These are phyloP conservation scores for Nakataea oryzae DNA, from an alignment of 2,329 filamentous ascomycete genomes.

Conservation along the genomic window DNA sequence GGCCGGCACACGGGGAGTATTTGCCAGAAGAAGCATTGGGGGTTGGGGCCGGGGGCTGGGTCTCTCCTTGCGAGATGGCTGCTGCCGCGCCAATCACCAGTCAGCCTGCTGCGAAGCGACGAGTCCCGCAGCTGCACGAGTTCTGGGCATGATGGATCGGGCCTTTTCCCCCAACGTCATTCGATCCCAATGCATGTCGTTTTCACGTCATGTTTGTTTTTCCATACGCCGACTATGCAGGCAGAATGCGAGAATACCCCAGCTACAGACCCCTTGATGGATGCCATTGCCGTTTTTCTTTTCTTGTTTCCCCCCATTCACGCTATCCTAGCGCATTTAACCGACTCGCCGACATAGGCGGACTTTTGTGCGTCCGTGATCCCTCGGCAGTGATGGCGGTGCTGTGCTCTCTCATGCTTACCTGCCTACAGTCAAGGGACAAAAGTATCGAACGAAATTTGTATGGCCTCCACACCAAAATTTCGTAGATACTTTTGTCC, in stretches of 20 bases:
- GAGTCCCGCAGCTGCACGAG: neutral
- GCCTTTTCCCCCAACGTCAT: neutral
- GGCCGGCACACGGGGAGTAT: neutral
- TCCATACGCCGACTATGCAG: neutral
- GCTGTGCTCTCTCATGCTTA: too few relatives aligned
- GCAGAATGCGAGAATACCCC: too few relatives aligned
- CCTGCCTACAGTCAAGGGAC: too few relatives aligned
- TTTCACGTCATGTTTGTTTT: neutral
- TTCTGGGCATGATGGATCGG: neutral
- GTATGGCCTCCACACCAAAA: too few relatives aligned
- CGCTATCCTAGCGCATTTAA: neutral
- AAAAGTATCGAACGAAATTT: too few relatives aligned
- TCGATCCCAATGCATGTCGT: too few relatives aligned
- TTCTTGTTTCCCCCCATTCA: neutral
- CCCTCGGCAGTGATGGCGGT: neutral
- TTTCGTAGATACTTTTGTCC: too few relatives aligned
- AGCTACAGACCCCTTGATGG: too few relatives aligned
- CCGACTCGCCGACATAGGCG: neutral
- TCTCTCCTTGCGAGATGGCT: neutral
- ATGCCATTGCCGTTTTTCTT: too few relatives aligned
- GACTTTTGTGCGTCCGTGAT: neutral
- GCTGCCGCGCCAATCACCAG: neutral
- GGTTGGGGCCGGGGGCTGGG: neutral
- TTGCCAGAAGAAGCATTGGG: neutral
- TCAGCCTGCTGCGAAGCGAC: neutral